A percentile compares a stretch with the other conserved stretches of the same genome.
Evolutionary conservation across 805 yeast genomes (phyloP).

Genomic region (Ogataea corticis): DNA sequence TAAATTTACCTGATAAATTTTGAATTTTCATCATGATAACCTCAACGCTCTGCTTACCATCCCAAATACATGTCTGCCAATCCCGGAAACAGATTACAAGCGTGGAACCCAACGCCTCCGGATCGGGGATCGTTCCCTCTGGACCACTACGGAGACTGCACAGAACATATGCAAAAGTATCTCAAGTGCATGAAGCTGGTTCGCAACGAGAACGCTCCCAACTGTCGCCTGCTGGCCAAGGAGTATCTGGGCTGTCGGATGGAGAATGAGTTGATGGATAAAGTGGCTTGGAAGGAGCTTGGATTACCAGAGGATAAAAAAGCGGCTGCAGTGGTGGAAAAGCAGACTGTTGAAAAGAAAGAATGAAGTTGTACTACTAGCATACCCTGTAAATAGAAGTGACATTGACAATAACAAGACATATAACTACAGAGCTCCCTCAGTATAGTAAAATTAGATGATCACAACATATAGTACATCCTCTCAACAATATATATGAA

Average conservation of each 20-base stretch:
- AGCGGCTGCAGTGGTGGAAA: too few species aligned
- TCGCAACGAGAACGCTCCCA: constrained; percentile 83
- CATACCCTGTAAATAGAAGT: too few species aligned
- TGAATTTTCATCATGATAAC: too few species aligned
- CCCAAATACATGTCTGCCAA: constrained; percentile 37
- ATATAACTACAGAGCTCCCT: too few species aligned
- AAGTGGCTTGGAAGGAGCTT: constrained; percentile 37
- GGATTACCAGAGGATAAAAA: constrained; percentile 36
- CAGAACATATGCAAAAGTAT: constrained; percentile 70
- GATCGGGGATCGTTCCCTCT: constrained; percentile 95
- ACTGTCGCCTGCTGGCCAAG: constrained; percentile 83
- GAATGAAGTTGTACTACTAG: neutral
- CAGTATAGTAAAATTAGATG: too few species aligned
- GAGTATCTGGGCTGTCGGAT: constrained; percentile 82
- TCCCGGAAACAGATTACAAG: constrained; percentile 46
- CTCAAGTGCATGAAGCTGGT: constrained; percentile 76
- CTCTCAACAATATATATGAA: neutral
- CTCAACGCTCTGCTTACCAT: too few species aligned
- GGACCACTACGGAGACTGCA: constrained; percentile 86
- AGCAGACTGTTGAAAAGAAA: neutral
- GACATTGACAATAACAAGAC: too few species aligned
- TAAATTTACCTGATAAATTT: too few species aligned
- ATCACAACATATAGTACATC: neutral
- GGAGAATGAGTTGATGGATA: constrained; percentile 58
- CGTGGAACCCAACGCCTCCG: constrained; percentile 86